Base-by-base conservation (phyloP, 176 grass and related monocot genomes). In the Oryza coarctata region DNA sequence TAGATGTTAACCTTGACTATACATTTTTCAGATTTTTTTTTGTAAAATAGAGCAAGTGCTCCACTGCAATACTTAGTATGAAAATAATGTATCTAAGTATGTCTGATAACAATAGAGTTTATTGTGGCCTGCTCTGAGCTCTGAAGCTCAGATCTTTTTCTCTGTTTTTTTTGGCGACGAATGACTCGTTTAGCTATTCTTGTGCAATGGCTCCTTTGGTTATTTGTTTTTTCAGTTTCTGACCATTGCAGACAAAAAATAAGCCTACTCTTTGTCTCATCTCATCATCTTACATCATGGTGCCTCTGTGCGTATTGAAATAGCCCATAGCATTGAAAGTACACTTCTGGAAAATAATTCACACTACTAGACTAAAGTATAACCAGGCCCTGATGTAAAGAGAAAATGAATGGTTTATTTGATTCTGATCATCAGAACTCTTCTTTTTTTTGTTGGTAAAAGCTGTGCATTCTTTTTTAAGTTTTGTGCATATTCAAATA, bases 1-100 rank as follows among this genome's bases (percentile, higher is more conserved):
- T 69, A 36, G 47, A 61, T 60, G 27, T 87, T 75, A 80, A 27
- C 70, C 49, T 44, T 84, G 44, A 74, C 75, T 74, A 35, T 79
- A n/a, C 45, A 79, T 60, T 28, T 6, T 69, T 84, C 14, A 43
- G 32, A 33, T 38, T 65, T 58, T 31, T 73, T 34, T 15, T 45
- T 84, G 27, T 15, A n/a, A 73, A 6, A 57, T 71, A 27, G 44
- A 43, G 20, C 27, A 72, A 71, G 26, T 15, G 25, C n/a, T 66
- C 58, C 9, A 36, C 11, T 79, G 43, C 25, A 2, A 17, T 68
- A 55, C 20, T 12, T 28, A 71, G 50, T 31, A 43, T 43, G 0
- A 6, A 63, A 72, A 81, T 58, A 73, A 32, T 82, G 55, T 45
- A 82, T 45, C 17, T 3, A 71, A 76, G 17, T 80, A 34, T 28